phyloP scores from a whole-genome alignment of 2,329 filamentous ascomycete species.

The Neoscytalidium dimidiatum region DNA sequence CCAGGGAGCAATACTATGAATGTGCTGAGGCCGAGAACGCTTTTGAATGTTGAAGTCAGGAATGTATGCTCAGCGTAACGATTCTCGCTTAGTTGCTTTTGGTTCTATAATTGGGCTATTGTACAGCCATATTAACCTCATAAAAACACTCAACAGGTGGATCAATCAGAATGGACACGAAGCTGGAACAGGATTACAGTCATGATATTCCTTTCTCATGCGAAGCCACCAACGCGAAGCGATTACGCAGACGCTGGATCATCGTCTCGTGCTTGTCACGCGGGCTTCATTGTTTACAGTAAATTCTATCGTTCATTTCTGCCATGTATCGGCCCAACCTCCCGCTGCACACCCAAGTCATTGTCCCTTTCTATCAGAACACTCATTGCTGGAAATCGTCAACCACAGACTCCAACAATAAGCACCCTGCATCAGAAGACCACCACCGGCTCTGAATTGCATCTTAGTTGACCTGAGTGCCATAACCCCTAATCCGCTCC shows the following conservation, averaged over 20 bases:
- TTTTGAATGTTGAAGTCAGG: too few species aligned
- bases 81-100: too few species aligned
- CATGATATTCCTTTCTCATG: conserved; percentile 13
- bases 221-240: neutral
- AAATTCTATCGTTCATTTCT: conserved; percentile 10
- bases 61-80: too few species aligned
- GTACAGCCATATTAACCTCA: too few species aligned
- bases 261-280: too few species aligned
- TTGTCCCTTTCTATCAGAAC: neutral
- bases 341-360: neutral
- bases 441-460: neutral
- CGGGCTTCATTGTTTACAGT: neutral
- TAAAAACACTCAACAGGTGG: too few species aligned
- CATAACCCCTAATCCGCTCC: conserved; percentile 91
- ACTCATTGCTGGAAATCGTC: neutral
- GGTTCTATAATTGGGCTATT: too few species aligned
- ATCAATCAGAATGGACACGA: neutral
- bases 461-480: conserved; percentile 63
- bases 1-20: too few species aligned
- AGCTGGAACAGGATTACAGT: neutral
- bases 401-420: neutral
- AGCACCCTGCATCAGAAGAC: neutral
- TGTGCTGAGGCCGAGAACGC: too few species aligned
- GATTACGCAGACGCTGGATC: neutral
- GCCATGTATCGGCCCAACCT: neutral